phyloP scores from a whole-genome alignment of 148 eudicot species.

The Hydrangea macrophylla region DNA sequence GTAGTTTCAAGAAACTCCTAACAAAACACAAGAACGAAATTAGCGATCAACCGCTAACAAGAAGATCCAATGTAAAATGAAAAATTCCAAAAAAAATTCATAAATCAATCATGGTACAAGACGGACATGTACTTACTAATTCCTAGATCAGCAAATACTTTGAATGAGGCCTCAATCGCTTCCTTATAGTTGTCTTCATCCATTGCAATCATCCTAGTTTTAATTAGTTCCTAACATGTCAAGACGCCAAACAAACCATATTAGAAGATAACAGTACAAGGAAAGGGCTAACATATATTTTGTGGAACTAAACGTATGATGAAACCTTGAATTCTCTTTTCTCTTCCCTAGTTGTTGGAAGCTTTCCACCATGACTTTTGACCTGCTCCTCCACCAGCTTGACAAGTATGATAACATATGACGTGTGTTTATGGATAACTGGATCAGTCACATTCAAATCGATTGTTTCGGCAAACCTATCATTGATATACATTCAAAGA shows the following conservation, averaged over 20 bases:
- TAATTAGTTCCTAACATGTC: slow-evolving; percentile 63
- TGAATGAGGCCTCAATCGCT: slow-evolving; percentile 85
- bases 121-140: too few relatives aligned
- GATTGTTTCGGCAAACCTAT: slow-evolving; percentile 78
- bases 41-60: too few relatives aligned
- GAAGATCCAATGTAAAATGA: too few relatives aligned
- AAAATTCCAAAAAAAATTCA: too few relatives aligned
- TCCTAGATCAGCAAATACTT: slow-evolving; percentile 84
- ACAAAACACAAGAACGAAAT: too few relatives aligned
- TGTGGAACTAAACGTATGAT: slow-evolving; percentile 3
- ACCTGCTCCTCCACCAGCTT: slow-evolving; percentile 90
- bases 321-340: slow-evolving; percentile 85
- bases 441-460: slow-evolving; percentile 71
- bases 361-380: slow-evolving; percentile 65
- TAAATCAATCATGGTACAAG: too few relatives aligned
- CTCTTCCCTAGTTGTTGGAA: slow-evolving; percentile 90
- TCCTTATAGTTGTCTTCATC: slow-evolving; percentile 98
- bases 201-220: slow-evolving; percentile 56
- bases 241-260: slow-evolving; percentile 21
- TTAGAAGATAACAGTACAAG: slow-evolving; percentile 7
- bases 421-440: slow-evolving; percentile 91
- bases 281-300: background rate
- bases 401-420: slow-evolving; percentile 83
- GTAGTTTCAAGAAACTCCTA: too few relatives aligned
- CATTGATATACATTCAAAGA: slow-evolving; percentile 17